phyloP scores from a whole-genome alignment of 179 eudicot genomes.

The Silene coronaria region DNA sequence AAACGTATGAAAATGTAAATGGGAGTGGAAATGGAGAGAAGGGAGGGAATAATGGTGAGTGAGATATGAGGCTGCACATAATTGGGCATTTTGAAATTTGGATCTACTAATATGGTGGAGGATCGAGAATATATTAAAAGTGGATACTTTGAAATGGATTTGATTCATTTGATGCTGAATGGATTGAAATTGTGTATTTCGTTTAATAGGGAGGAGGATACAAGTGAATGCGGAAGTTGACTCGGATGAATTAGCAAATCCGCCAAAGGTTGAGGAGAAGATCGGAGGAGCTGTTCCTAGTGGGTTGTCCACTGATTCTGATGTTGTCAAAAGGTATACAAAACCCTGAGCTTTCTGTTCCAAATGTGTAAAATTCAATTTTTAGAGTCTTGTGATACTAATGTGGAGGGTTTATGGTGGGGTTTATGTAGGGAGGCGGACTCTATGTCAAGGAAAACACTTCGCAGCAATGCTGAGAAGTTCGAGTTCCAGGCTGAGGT shows the following conservation, averaged over 20 bases:
- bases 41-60: neutral
- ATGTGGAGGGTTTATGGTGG: conserved; percentile 5
- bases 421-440: conserved; percentile 66
- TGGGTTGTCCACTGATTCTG: conserved; percentile 88
- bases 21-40: neutral
- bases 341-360: neutral
- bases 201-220: conserved; percentile 48
- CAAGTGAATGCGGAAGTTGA: conserved; percentile 78
- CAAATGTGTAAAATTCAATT: neutral
- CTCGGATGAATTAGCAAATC: conserved; percentile 65
- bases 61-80: neutral
- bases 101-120: neutral
- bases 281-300: conserved; percentile 74
- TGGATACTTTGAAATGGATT: neutral
- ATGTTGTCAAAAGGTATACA: conserved; percentile 67
- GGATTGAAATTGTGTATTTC: neutral
- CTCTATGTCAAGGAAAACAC: conserved; percentile 72
- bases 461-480: conserved; percentile 84
- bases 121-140: neutral
- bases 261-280: conserved; percentile 86
- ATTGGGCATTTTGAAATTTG: neutral
- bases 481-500: conserved; percentile 99
- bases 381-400: neutral
- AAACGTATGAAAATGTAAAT: neutral
- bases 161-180: neutral